These are phyloP conservation scores for Alternaria panax DNA, from an alignment of 2,329 filamentous ascomycete species.

Conservation along the genomic window DNA sequence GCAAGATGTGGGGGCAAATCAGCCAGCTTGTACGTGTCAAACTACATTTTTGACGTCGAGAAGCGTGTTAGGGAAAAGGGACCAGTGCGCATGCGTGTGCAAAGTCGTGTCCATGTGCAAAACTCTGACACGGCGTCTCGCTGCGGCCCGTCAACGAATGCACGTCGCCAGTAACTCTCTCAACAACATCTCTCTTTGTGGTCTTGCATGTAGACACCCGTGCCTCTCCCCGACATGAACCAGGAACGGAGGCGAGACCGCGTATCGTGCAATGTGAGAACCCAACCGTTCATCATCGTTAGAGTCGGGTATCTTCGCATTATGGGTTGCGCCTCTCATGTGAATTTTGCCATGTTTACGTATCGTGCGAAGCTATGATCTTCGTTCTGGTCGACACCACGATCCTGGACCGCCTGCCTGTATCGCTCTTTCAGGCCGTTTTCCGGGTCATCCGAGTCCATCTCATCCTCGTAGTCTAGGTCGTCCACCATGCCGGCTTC, in stretches of 20 bases:
- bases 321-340: constrained; percentile 27
- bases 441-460: constrained; percentile 62
- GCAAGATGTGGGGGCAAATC: not conserved
- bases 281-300: not conserved
- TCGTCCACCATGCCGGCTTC: constrained; percentile 63
- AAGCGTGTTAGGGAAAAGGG: not conserved
- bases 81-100: not conserved
- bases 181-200: constrained; percentile 9
- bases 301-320: constrained; percentile 18
- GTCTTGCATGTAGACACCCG: constrained; percentile 15
- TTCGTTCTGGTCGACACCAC: constrained; percentile 50
- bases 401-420: constrained; percentile 72
- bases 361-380: constrained; percentile 63
- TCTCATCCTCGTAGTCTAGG: constrained; percentile 60
- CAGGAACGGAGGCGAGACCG: constrained; percentile 22
- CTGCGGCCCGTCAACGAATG: constrained; percentile 13
- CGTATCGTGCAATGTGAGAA: not conserved
- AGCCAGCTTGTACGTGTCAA: not conserved
- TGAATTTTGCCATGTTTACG: constrained; percentile 49
- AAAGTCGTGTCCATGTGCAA: not conserved
- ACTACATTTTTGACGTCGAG: not conserved
- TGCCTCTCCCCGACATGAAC: constrained; percentile 19
- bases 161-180: constrained; percentile 3
- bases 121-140: constrained; percentile 14
- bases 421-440: constrained; percentile 79